Evolutionary conservation across 768 basidiomycete species (phyloP), one percentile per base, ranked within the genome.

Genomic region (Daedalea quercina): DNA sequence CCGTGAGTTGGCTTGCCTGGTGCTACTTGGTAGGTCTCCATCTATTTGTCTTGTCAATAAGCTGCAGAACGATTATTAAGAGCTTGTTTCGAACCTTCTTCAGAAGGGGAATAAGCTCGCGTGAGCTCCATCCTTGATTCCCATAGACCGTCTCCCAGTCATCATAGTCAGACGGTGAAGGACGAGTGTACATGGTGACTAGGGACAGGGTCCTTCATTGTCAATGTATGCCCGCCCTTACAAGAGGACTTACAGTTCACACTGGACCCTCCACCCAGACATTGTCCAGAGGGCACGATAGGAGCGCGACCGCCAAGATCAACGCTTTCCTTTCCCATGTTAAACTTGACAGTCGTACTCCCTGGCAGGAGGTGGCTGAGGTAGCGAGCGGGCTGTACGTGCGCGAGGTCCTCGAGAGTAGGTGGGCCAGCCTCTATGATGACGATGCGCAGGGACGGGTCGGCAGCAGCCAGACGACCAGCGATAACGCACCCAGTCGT

Each of bases 91-190:
- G 17, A 4, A 55, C 63, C 73, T 84, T 83, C 57, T 69, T 74
- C 22, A 82, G 53, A 19, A 83, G 66, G 0, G 84, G 83, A 26
- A 85, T 75, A 3, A 87, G 60, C 24, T 79, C 69, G 45, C 72
- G 68, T 0, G 79, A 78, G 4, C 81, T 71, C 85, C 85, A 87
- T 1, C 83, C 84, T 1, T 74, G 65, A 60, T 85, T 84, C 3
- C 70, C 71, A 23, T 77, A 64, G 1, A 69, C 62, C 2, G 41
- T 56, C 56, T 77, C 76, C 84, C 84, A 85, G 47, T 79, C 79
- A 56, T 87, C 80, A 45, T 79, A 84, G 60, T 87, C 85, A 0
- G 82, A 84, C 1, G 80, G 77, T 8, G 78, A 65, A 13, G 80
- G 76, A 23, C 84, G 76, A 0, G 74, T 77, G 55, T 84, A 85